Base-by-base conservation (phyloP, 768 basidiomycete genomes). In the Suillus subluteus region DNA sequence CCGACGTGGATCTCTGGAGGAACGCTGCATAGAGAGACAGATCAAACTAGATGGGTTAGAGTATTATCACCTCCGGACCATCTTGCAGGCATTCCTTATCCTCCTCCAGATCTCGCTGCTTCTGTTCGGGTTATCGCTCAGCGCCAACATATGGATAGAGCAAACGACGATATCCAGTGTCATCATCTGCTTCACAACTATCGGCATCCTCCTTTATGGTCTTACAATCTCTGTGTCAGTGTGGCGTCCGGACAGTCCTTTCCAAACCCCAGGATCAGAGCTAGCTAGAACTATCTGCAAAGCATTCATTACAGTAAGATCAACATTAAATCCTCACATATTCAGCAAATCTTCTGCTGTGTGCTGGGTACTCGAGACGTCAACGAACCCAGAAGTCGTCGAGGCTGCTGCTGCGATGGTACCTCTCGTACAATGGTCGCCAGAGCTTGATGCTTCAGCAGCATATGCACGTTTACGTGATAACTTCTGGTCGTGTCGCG, bases 291-390 rank as follows among this genome's bases (percentile, higher is more conserved):
- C 32, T 11, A 12, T 35, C 11, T 12, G 16, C 21, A 56, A 21
- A 56, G 2, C 2, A 13, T n/a, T 35, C 35, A 35, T 35, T 35
- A 6, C 35, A 35, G 35, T 35, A 6, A 35, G 35, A 35, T 35
- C 35, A 35, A 35, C 35, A 35, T 35, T 35, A 35, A 6, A 35
- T 35, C 35, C 35, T 35, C 35, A 35, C 6, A 35, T 35, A 35
- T 35, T 35, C 35, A 35, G 35, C 6, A 35, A 35, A 35, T 35
- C 35, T 6, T 56, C 48, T 5, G 46, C 46, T 2, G 62, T 73
- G 4, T 40, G 48, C 40, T 73, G 72, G 72, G 35, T 73, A 8
- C 62, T 73, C 9, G 68, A 69, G 48, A 73, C 63, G 2, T 71
- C 73, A 8, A 72, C 62, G 6, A 63, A 73, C 67, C 68, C 62